Percentiles rank a stretch among this genome's conserved stretches.
Evolutionary conservation across 2,329 filamentous ascomycete species (phyloP).

Genomic region (Fusarium staphyleae): DNA sequence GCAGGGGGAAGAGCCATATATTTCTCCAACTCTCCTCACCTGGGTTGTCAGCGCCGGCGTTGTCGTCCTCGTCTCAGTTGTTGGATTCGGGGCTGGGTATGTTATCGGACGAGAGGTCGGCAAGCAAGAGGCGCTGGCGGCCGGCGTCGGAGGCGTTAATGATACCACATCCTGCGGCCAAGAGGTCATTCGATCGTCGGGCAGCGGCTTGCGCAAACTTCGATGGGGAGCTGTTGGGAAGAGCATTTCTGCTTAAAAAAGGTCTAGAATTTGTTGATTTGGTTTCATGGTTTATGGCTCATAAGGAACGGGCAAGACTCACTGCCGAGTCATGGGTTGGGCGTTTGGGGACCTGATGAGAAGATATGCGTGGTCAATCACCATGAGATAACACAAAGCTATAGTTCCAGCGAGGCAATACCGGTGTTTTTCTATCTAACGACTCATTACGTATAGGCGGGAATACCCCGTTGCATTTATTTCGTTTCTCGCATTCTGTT

Average conservation of each 20-base stretch:
- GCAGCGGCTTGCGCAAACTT: slow-evolving; percentile 60
- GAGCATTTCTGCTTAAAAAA: slow-evolving; percentile 55
- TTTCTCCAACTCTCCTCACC: slow-evolving; percentile 67
- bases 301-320: slow-evolving; percentile 1
- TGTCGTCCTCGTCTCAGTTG: slow-evolving; percentile 71
- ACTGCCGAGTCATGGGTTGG: neutral
- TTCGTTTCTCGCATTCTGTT: slow-evolving; percentile 18
- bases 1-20: slow-evolving; percentile 50
- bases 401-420: slow-evolving; percentile 17
- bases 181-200: slow-evolving; percentile 60
- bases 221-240: slow-evolving; percentile 61
- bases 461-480: slow-evolving; percentile 12
- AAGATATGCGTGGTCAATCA: slow-evolving; percentile 7
- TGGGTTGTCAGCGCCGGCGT: slow-evolving; percentile 73
- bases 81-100: slow-evolving; percentile 73
- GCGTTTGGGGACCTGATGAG: slow-evolving; percentile 18
- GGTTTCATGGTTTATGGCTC: neutral
- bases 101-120: slow-evolving; percentile 73
- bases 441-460: slow-evolving; percentile 14
- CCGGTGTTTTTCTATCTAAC: slow-evolving; percentile 27
- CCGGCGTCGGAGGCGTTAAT: slow-evolving; percentile 50
- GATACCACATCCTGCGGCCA: slow-evolving; percentile 58
- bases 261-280: slow-evolving; percentile 6
- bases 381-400: slow-evolving; percentile 31
- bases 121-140: slow-evolving; percentile 62